Base-by-base conservation (phyloP, 805 yeast species). In the Wickerhamomyces mucosus region DNA sequence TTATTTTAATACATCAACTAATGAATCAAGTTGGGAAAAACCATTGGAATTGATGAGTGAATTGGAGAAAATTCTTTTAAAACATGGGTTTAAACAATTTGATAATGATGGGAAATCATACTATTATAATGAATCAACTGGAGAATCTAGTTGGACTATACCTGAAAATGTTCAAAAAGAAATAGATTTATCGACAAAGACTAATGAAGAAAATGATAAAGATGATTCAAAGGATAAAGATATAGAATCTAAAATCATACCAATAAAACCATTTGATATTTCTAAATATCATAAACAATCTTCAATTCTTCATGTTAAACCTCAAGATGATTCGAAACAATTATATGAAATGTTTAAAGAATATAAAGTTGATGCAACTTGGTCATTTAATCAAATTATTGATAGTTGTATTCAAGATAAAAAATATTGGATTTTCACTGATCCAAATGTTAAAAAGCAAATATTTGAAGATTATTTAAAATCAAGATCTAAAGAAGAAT, bases 91-190 rank as follows among this genome's bases (percentile, higher is more conserved):
- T 83, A 56, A 56, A 21, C 63, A 63, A 37, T 48, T 53, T 2
- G 63, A 77, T 0, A 68, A 68, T 10, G 76, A 69, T 6, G 86
- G 88, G 3, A 59, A 58, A 32, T 59, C 63, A 14, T 85, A 85
- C 53, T 86, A 81, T 60, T 78, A 77, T 54, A 80, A 81, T 47
- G 59, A 64, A 11, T 54, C 55, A 18, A 71, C 89, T 0, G 67
- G 72, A 6, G 75, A 75, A 45, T 77, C 92, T 14, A 75, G 78
- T 0, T 88, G 96, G 96, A 81, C 76, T 14, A 54, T 72, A n/a
- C 95, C 95, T 0, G 61, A 50, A 1, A 76, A 65, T 20, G 61
- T 71, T 6, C 50, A 51, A 20, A 39, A 35, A 5, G 51, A 35
- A 39, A 16, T 46, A 1, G 38, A 34, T 22, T 31, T 13, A 7